Conservation (phyloP, 257 asterid genomes). For the Solanum pennellii region DNA sequence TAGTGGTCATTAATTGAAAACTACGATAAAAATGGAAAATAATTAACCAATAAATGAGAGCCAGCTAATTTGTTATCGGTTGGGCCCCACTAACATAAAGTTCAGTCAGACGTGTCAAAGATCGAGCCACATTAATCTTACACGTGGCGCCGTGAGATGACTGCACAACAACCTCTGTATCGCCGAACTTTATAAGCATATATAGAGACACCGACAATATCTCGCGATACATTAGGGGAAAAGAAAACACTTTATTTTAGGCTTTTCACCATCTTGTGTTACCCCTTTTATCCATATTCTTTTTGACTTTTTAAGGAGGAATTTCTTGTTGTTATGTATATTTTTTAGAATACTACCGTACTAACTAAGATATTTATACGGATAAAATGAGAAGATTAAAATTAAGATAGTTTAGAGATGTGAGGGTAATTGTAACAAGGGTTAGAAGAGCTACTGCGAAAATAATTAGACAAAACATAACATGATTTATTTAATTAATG, state of each 20-base stretch:
- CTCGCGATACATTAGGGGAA: conserved; percentile 11
- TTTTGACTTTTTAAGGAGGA: background rate
- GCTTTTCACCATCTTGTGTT: background rate
- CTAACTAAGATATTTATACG: too few species aligned
- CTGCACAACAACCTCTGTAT: conserved; percentile 10
- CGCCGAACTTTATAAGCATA: background rate
- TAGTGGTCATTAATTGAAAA: background rate
- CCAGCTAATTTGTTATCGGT: conserved; percentile 16
- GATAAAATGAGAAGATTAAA: background rate
- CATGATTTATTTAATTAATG: too few species aligned
- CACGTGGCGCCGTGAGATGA: conserved; percentile 25
- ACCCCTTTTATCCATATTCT: background rate
- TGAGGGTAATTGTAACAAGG: background rate
- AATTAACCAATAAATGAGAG: conserved; percentile 28
- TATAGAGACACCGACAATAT: conserved; percentile 36
- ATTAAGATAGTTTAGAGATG: background rate
- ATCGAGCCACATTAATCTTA: background rate
- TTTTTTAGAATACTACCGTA: too few species aligned
- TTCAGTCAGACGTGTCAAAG: conserved; percentile 22
- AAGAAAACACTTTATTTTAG: background rate
- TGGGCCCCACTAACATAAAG: conserved; percentile 17
- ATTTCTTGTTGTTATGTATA: background rate
- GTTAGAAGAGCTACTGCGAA: background rate
- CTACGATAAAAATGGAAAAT: conserved; percentile 1
- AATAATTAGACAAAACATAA: background rate